phyloP scores from a whole-genome alignment of 1,139 yeast species.

The Pichia sp. region DNA sequence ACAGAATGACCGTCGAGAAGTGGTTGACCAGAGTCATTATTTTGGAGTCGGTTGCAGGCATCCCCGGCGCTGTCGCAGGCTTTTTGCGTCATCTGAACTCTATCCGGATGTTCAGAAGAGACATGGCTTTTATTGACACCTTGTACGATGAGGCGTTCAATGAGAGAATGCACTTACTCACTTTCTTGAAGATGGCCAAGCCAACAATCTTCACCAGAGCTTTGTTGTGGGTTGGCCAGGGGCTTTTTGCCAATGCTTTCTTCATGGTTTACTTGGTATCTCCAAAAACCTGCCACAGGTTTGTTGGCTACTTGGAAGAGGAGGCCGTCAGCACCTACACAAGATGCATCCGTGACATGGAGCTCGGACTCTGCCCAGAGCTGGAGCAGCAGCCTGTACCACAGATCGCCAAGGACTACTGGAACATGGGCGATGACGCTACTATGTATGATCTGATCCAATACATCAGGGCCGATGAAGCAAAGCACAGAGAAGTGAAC shows the following conservation, averaged over 20 bases:
- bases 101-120: constrained; percentile 56
- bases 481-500: constrained; percentile 73
- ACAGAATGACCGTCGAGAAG: constrained; percentile 55
- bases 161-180: constrained; percentile 72
- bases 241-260: constrained; percentile 64
- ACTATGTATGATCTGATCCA: constrained; percentile 57
- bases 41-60: constrained; percentile 72
- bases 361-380: constrained; percentile 47
- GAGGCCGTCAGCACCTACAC: constrained; percentile 74
- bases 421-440: constrained; percentile 52
- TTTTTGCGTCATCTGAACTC: constrained; percentile 64
- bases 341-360: constrained; percentile 54
- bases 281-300: constrained; percentile 68
- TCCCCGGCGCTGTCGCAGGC: constrained; percentile 76
- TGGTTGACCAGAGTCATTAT: constrained; percentile 70
- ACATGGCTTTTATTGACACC: constrained; percentile 75
- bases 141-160: constrained; percentile 73
- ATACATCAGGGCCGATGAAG: constrained; percentile 61
- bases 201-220: constrained; percentile 59
- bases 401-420: constrained; percentile 57
- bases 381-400: constrained; percentile 47
- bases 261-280: constrained; percentile 55
- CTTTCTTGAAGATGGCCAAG: constrained; percentile 61
- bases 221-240: constrained; percentile 63
- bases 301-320: constrained; percentile 76